Percentiles rank a stretch among this genome's conserved stretches.
These are phyloP conservation scores for Penicillium herquei DNA, from an alignment of 495 filamentous ascomycete species.

Conservation along the genomic window DNA sequence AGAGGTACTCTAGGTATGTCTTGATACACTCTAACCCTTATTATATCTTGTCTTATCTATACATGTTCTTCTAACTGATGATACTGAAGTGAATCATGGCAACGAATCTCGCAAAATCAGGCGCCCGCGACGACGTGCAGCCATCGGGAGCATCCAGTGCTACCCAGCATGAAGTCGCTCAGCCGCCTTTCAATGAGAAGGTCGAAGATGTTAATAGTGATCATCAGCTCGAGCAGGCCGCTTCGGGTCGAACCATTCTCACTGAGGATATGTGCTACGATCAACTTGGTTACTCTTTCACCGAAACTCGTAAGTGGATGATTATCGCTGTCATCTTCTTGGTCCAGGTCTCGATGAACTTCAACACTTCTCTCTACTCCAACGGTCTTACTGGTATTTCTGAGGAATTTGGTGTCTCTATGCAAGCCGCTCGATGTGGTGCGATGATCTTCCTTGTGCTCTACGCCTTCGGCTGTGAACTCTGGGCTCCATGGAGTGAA, in stretches of 20 bases:
- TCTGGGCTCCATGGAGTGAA: conserved; percentile 82
- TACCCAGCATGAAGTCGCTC: conserved; percentile 30
- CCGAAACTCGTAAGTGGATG: conserved; percentile 54
- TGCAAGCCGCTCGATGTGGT: conserved; percentile 62
- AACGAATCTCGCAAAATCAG: conserved; percentile 19
- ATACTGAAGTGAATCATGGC: not conserved
- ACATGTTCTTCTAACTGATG: not conserved
- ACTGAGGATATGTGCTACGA: conserved; percentile 59
- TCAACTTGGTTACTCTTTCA: conserved; percentile 54
- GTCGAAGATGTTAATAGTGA: conserved; percentile 8
- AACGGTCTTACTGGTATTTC: conserved; percentile 64
- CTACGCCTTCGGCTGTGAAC: conserved; percentile 78
- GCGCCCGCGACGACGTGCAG: conserved; percentile 28
- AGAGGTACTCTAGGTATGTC: too few species aligned
- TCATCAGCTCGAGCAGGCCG: conserved; percentile 30
- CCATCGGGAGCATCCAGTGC: conserved; percentile 37
- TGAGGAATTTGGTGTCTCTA: conserved; percentile 60
- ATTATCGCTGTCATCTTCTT: conserved; percentile 61
- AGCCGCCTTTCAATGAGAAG: conserved; percentile 26
- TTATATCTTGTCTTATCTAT: too few species aligned
- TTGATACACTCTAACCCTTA: too few species aligned
- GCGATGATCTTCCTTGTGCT: conserved; percentile 69
- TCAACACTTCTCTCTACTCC: conserved; percentile 73
- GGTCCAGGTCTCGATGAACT: conserved; percentile 83
- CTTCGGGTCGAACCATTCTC: conserved; percentile 45